These are phyloP conservation scores for Triticum timopheevii DNA, from an alignment of 176 grass and related monocot genomes.

Conservation along the genomic window DNA sequence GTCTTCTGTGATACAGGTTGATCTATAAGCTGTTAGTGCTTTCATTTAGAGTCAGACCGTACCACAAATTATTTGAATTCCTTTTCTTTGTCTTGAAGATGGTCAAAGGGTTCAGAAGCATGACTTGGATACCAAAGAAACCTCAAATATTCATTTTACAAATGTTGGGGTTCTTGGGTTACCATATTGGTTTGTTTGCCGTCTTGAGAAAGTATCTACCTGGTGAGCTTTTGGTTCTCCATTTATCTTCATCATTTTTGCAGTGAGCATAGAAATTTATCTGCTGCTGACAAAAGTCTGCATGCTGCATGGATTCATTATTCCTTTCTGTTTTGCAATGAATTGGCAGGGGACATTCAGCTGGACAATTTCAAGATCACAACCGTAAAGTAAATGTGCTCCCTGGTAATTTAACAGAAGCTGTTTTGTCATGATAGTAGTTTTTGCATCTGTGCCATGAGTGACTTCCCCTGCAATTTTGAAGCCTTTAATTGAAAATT, in stretches of 20 bases:
- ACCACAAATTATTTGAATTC: background rate
- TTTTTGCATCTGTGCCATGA: background rate
- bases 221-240: conserved; percentile 51
- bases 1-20: conserved; percentile 78
- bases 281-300: conserved; percentile 10
- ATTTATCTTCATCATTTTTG: background rate
- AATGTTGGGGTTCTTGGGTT: conserved; percentile 76
- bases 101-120: conserved; percentile 71
- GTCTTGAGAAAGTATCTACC: conserved; percentile 67
- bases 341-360: conserved; percentile 43
- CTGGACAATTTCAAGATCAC: conserved; percentile 49
- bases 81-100: conserved; percentile 49
- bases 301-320: conserved; percentile 11
- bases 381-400: conserved; percentile 54
- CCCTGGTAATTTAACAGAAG: conserved; percentile 52
- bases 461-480: background rate
- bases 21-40: conserved; percentile 31
- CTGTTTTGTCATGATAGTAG: background rate
- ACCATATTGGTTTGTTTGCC: conserved; percentile 72
- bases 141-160: conserved; percentile 59
- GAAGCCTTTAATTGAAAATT: conserved; percentile 1
- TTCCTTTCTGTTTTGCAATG: background rate
- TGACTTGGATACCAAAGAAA: conserved; percentile 47
- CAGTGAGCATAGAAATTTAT: conserved; percentile 7
- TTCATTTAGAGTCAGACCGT: background rate